Evolutionary conservation across 768 basidiomycete genomes (phyloP).

Genomic region (Tephrocybe sp.): DNA sequence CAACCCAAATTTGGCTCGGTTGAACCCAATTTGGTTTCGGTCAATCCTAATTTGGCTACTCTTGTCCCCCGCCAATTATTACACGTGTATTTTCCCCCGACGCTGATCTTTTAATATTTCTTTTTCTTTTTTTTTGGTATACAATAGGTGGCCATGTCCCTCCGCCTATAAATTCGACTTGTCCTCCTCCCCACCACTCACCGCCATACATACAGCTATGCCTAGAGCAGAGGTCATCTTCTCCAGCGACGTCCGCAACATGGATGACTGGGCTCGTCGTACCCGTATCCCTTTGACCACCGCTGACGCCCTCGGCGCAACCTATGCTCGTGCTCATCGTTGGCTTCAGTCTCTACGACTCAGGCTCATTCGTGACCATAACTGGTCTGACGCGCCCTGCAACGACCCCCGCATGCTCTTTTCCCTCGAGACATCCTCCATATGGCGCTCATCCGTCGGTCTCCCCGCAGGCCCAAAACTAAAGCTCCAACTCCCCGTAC

Average conservation of each 20-base stretch:
- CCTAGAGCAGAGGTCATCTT: conserved; percentile 65
- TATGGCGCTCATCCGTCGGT: conserved; percentile 74
- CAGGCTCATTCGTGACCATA: conserved; percentile 65
- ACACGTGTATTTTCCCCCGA: conserved; percentile 80
- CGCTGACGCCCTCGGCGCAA: conserved; percentile 77
- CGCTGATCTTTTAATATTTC: conserved; percentile 45
- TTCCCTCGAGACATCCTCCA: conserved; percentile 75
- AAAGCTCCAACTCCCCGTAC: conserved; percentile 70
- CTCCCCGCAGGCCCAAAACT: conserved; percentile 77
- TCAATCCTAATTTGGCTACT: no score
- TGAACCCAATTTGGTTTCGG: no score
- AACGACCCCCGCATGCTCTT: conserved; percentile 75
- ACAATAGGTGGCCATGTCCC: conserved; percentile 51
- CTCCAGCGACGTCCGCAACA: conserved; percentile 75
- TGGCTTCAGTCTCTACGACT: conserved; percentile 67
- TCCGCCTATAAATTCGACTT: conserved; percentile 31
- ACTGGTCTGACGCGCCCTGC: conserved; percentile 63
- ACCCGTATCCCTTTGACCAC: conserved; percentile 82
- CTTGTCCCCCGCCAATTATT: no score
- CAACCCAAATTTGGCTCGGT: no score
- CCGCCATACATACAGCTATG: conserved; percentile 17
- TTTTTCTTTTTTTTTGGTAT: conserved; percentile 40
- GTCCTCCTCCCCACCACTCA: conserved; percentile 12
- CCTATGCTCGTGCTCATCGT: conserved; percentile 79
- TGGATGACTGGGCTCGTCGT: conserved; percentile 82